Conservation (phyloP, 768 basidiomycete species). For the Xerocomellus dryophilus region DNA sequence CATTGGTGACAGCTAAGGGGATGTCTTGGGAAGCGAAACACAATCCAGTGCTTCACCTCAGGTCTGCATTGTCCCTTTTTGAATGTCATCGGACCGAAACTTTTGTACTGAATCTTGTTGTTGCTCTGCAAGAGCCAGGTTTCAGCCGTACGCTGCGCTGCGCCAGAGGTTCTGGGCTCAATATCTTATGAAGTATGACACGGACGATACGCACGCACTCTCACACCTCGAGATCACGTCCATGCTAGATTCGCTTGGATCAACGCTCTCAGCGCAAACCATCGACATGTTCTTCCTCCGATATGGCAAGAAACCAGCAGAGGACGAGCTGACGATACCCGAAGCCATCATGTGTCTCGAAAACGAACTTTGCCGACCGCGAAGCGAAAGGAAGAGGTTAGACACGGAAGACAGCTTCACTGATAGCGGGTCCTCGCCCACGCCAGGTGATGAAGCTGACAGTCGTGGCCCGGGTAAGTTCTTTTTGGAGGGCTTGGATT, state of each 20-base stretch:
- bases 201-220: constrained; percentile 70
- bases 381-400: constrained; percentile 66
- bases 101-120: constrained; percentile 5
- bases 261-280: constrained; percentile 79
- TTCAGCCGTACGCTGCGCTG: constrained; percentile 90
- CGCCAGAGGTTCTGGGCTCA: constrained; percentile 90
- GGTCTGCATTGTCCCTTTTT: constrained; percentile 36
- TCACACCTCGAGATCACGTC: constrained; percentile 87
- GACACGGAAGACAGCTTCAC: constrained; percentile 42
- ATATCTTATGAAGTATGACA: constrained; percentile 87
- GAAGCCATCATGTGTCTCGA: constrained; percentile 87
- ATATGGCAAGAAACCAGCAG: constrained; percentile 56
- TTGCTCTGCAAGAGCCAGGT: constrained; percentile 67
- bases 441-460: constrained; percentile 43
- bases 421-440: constrained; percentile 51
- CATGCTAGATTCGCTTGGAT: constrained; percentile 96
- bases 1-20: constrained; percentile 58
- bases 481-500: constrained; percentile 56
- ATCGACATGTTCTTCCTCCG: constrained; percentile 79
- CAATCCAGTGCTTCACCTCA: constrained; percentile 64
- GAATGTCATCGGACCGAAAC: neutral
- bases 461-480: constrained; percentile 34
- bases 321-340: constrained; percentile 73
- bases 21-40: constrained; percentile 70
- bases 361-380: constrained; percentile 70